Conservation (phyloP, 805 yeast species). For the Zygosaccharomyces bailii region DNA sequence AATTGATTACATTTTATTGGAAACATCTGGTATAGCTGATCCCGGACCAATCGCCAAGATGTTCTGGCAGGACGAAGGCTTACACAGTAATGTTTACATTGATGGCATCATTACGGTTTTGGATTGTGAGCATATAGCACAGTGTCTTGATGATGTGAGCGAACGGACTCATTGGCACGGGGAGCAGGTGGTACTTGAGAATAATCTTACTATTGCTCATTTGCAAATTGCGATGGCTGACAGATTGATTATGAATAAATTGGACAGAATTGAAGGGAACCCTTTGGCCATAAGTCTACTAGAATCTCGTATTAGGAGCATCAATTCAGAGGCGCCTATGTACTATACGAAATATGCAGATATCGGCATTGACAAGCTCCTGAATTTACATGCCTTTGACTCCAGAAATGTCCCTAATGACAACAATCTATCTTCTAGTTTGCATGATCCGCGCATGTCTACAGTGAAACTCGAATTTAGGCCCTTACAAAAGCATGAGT, state of each 20-base stretch:
- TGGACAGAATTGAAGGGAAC: conserved; percentile 48
- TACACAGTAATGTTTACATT: conserved; percentile 76
- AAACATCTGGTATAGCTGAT: conserved; percentile 95
- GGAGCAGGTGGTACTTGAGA: conserved; percentile 38
- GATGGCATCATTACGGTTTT: conserved; percentile 91
- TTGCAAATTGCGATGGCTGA: conserved; percentile 91
- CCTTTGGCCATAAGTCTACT: conserved; percentile 34
- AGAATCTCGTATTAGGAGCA: conserved; percentile 37
- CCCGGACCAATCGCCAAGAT: conserved; percentile 96
- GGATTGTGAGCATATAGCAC: conserved; percentile 64
- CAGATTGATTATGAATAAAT: conserved; percentile 71
- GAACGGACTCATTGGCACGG: conserved; percentile 67
- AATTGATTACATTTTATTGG: conserved; percentile 87
- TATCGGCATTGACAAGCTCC: conserved; percentile 55
- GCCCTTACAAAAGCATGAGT: conserved; percentile 35
- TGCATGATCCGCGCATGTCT: conserved; percentile 52
- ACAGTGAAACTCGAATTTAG: conserved; percentile 51
- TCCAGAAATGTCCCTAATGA: conserved; percentile 23
- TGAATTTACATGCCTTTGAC: conserved; percentile 80
- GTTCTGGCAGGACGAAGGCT: conserved; percentile 96
- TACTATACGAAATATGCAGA: conserved; percentile 71
- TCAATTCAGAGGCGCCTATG: conserved; percentile 69
- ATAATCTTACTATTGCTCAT: conserved; percentile 71
- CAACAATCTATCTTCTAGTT: conserved; percentile 17
- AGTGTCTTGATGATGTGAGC: conserved; percentile 59